These are phyloP conservation scores for Jackrogersella multiformis DNA, from an alignment of 495 filamentous ascomycete genomes.

Conservation along the genomic window DNA sequence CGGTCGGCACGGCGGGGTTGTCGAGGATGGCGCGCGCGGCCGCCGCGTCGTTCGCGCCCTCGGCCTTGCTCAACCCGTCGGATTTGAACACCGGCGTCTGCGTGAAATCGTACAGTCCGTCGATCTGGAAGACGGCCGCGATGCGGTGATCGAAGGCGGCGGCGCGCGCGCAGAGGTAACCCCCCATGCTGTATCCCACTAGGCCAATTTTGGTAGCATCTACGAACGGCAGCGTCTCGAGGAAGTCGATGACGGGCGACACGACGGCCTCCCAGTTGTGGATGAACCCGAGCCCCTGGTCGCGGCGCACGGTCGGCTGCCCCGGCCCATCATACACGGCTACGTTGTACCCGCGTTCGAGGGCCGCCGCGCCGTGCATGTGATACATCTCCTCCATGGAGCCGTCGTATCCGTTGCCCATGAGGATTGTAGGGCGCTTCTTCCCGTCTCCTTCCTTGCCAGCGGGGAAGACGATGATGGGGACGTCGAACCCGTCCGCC, in stretches of 20 bases:
- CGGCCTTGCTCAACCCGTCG: not conserved
- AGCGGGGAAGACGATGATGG: conserved; percentile 44
- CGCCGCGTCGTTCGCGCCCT: conserved; percentile 4
- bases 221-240: conserved; percentile 41
- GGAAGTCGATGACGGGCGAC: conserved; percentile 56
- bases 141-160: conserved; percentile 57
- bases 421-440: conserved; percentile 48
- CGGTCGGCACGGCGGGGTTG: conserved; percentile 2
- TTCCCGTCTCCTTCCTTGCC: conserved; percentile 5
- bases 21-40: conserved; percentile 19
- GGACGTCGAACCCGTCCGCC: conserved; percentile 45
- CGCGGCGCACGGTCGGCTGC: conserved; percentile 53
- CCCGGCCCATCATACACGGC: conserved; percentile 62
- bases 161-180: conserved; percentile 50
- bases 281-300: conserved; percentile 60
- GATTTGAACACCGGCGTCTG: not conserved
- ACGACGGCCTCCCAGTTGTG: conserved; percentile 59
- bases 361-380: conserved; percentile 41
- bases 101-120: conserved; percentile 49
- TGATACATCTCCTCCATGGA: conserved; percentile 58
- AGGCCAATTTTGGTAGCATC: conserved; percentile 45
- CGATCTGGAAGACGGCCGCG: conserved; percentile 49
- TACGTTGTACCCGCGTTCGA: conserved; percentile 56
- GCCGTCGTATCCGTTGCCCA: conserved; percentile 55
- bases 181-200: conserved; percentile 53